Conservation (phyloP, 164 flowering plant species). For the Cinnamomum micranthum region DNA sequence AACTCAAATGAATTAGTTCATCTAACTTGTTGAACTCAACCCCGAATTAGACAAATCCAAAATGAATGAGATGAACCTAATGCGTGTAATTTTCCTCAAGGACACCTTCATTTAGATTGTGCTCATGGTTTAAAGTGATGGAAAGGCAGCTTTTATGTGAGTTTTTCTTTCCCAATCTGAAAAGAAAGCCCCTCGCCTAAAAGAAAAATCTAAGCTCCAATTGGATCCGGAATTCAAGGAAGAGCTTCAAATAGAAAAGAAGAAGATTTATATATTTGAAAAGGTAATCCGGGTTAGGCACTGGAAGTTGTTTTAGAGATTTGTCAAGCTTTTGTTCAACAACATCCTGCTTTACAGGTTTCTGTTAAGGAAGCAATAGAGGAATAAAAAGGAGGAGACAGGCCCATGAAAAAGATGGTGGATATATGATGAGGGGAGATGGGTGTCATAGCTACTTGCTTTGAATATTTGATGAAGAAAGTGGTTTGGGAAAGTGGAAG, state of each 20-base stretch:
- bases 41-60: no score
- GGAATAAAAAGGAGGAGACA: neutral
- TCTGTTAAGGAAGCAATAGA: conserved; percentile 17
- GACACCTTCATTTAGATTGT: neutral
- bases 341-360: conserved; percentile 47
- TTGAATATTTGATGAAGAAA: conserved; percentile 4
- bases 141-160: conserved; percentile 2
- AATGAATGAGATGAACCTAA: neutral
- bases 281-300: conserved; percentile 1
- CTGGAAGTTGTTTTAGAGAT: conserved; percentile 10
- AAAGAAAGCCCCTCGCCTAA: neutral
- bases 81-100: neutral
- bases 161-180: neutral
- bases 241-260: conserved; percentile 21
- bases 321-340: conserved; percentile 29
- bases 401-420: conserved; percentile 18
- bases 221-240: conserved; percentile 33
- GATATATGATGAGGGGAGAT: conserved; percentile 23
- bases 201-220: conserved; percentile 1
- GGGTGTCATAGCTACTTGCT: conserved; percentile 7
- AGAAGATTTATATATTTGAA: neutral
- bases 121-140: neutral
- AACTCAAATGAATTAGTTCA: neutral
- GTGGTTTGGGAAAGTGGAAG: conserved; percentile 2
- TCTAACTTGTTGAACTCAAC: neutral